Base-by-base conservation (phyloP, 352 stramenopile genomes). In the Globisporangium paddicum region DNA sequence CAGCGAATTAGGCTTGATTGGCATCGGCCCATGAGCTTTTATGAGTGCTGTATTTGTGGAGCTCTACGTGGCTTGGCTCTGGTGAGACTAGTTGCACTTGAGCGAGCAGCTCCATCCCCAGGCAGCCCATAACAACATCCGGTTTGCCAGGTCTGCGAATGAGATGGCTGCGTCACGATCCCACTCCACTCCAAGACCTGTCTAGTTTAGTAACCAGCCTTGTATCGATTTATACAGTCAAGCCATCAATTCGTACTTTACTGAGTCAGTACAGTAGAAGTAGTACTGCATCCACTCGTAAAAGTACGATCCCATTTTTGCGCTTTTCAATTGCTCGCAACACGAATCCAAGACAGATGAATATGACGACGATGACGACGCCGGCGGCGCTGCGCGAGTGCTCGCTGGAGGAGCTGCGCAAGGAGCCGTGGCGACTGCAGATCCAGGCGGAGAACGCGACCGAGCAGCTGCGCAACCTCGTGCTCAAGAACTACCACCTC, bases 401-500 rank as follows among this genome's bases (percentile, higher is more conserved):
- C 61, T 87, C 83, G 55, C 79, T 95, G 25, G 82, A 89, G 44
- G 83, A 93, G 67, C 77, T 95, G 46, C 87, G 85, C 69, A 89
- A 89, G 64, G 87, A 96, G 73, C 87, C 87, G 26, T 85, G 73
- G 73, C 75, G 84, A 1, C 72, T 96, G 56, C 75, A 92, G 69
- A 79, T 86, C 32, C 79, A 94, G 60, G 77, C 76, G n/a, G 85
- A 96, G 35, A 87, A 80, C 58, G 79, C 86, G 0, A 69, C 76
- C 5, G 75, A 87, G 71, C 81, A 95, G 66, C 62, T 95, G 53
- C 85, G 87, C 42, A 76, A 64, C 28, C 79, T 95, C 32, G 84
- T 94, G 52, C 69, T 95, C 37, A 87, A 91, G 62, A 95, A 97
- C 64, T 97, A 96, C 64, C 82, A 93, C 62, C 82, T 96, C 34